phyloP scores from a whole-genome alignment of 306 rosid species.

The Coriaria nepalensis region DNA sequence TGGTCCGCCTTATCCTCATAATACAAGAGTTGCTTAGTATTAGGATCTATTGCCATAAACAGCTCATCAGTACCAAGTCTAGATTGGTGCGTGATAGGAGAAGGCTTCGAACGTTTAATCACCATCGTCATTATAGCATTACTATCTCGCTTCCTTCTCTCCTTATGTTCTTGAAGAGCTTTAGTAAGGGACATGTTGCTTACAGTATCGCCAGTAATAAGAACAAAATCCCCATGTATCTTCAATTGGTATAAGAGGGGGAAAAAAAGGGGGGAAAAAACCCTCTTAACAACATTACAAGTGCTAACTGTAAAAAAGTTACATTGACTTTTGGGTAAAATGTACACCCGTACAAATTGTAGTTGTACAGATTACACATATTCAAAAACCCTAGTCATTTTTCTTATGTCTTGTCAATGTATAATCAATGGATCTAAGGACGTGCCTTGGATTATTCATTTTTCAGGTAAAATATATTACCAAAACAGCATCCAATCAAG shows the following conservation, averaged over 20 bases:
- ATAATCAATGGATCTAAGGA: too few species aligned
- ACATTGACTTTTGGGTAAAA: neutral
- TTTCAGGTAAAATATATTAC: too few species aligned
- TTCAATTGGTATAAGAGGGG: conserved; percentile 20
- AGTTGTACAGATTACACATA: neutral
- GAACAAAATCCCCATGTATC: conserved; percentile 96
- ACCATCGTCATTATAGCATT: conserved; percentile 97
- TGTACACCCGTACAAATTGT: neutral
- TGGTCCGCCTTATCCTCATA: conserved; percentile 75
- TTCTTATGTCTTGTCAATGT: too few species aligned
- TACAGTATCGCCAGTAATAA: conserved; percentile 88
- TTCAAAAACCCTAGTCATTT: neutral
- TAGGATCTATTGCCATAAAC: conserved; percentile 80
- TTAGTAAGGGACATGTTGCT: conserved; percentile 95
- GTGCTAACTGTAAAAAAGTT: neutral
- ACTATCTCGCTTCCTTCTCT: conserved; percentile 78
- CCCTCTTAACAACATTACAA: neutral
- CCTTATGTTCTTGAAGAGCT: conserved; percentile 85
- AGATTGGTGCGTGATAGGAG: conserved; percentile 67
- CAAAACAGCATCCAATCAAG: too few species aligned
- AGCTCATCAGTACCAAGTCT: conserved; percentile 96
- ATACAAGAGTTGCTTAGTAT: conserved; percentile 71
- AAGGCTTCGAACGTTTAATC: conserved; percentile 75
- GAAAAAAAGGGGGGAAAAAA: too few species aligned
- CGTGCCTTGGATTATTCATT: too few species aligned